These are phyloP conservation scores for Picea sitchensis DNA, from an alignment of 75 land plant genomes.

Conservation along the genomic window DNA sequence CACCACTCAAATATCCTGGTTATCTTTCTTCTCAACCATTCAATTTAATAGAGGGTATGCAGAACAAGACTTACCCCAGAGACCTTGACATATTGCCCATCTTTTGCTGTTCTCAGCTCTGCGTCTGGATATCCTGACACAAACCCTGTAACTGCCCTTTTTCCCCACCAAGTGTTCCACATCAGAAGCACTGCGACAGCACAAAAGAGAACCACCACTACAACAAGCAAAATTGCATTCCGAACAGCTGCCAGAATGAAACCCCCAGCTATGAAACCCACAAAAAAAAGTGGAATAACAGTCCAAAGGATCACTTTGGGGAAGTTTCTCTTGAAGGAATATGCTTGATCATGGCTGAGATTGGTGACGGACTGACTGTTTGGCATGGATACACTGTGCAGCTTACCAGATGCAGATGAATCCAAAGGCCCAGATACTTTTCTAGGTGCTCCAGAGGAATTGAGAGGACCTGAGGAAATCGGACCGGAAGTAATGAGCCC, in stretches of 20 bases:
- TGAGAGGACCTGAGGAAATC: constrained; percentile 37
- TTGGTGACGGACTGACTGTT: constrained; percentile 30
- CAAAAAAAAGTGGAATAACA: constrained; percentile 40
- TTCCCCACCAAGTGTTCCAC: constrained; percentile 49
- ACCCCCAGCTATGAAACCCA: constrained; percentile 49
- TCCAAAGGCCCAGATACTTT: constrained; percentile 43
- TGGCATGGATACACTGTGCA: constrained; percentile 2
- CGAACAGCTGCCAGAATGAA: constrained; percentile 50
- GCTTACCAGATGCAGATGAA: constrained; percentile 10
- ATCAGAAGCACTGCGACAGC: constrained; percentile 23
- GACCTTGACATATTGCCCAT: constrained; percentile 54
- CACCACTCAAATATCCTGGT: background rate
- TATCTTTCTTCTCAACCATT: background rate
- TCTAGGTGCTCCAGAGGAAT: constrained; percentile 29
- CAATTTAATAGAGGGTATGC: background rate
- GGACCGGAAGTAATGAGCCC: constrained; percentile 53
- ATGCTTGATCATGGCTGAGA: constrained; percentile 17
- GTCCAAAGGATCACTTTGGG: constrained; percentile 39
- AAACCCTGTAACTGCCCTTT: constrained; percentile 30
- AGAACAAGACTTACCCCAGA: constrained; percentile 38
- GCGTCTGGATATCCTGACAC: constrained; percentile 32
- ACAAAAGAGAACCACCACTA: constrained; percentile 33
- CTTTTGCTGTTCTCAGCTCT: constrained; percentile 38
- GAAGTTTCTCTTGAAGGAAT: constrained; percentile 37
- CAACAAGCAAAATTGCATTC: constrained; percentile 40